phyloP scores from a whole-genome alignment of 208 protist species.

The Crithidia fasciculata region DNA sequence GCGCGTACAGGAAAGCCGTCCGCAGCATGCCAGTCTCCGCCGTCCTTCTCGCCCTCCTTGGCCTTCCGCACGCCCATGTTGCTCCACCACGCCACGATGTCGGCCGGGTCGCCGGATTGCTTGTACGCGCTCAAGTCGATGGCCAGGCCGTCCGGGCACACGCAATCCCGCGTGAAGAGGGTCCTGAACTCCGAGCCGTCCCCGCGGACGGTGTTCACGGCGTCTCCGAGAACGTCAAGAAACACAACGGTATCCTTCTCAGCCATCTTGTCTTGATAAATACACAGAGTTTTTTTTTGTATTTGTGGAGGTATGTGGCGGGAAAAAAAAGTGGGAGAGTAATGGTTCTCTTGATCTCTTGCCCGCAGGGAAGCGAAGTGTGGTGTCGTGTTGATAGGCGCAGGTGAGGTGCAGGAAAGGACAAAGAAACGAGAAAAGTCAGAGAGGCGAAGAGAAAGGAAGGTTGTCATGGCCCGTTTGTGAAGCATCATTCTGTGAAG shows the following conservation, averaged over 20 bases:
- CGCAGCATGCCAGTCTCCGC: slow-evolving; percentile 38
- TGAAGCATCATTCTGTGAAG: too few species aligned
- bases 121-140: slow-evolving; percentile 35
- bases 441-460: too few species aligned
- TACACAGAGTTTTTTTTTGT: neutral
- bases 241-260: slow-evolving; percentile 32
- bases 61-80: slow-evolving; percentile 38
- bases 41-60: slow-evolving; percentile 22
- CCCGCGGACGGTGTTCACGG: slow-evolving; percentile 29
- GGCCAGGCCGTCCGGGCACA: slow-evolving; percentile 40
- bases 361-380: too few species aligned
- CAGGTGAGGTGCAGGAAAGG: neutral
- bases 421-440: neutral
- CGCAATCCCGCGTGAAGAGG: slow-evolving; percentile 36
- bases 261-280: slow-evolving; percentile 5
- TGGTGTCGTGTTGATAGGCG: too few species aligned
- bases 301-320: too few species aligned
- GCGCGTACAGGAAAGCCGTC: slow-evolving; percentile 36
- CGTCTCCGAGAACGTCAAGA: slow-evolving; percentile 17
- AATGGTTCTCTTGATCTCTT: too few species aligned
- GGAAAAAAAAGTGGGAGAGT: too few species aligned
- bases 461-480: too few species aligned
- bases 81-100: slow-evolving; percentile 40
- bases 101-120: slow-evolving; percentile 23
- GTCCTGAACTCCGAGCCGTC: slow-evolving; percentile 27